A percentile compares a stretch with the other conserved stretches of the same genome.
These are phyloP conservation scores for Trametopsis cervina DNA, from an alignment of 768 basidiomycete genomes.

Conservation along the genomic window DNA sequence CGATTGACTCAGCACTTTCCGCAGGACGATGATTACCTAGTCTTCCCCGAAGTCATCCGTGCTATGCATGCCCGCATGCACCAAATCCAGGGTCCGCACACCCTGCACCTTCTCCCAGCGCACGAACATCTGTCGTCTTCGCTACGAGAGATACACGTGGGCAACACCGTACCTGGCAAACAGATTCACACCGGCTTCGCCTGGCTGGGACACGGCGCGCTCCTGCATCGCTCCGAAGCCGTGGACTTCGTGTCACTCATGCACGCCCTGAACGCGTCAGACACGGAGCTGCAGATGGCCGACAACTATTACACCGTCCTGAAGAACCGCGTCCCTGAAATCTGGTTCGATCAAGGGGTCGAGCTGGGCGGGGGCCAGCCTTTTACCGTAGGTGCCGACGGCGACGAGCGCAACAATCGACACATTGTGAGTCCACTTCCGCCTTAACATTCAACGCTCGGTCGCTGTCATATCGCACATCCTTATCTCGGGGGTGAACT, in stretches of 20 bases:
- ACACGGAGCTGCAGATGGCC: constrained; percentile 54
- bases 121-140: constrained; percentile 53
- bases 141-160: constrained; percentile 37
- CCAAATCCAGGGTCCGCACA: constrained; percentile 15
- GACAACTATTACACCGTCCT: constrained; percentile 66
- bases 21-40: constrained; percentile 65
- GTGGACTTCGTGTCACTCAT: constrained; percentile 45
- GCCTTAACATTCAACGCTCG: too few relatives aligned
- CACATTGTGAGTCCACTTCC: constrained; percentile 45
- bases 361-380: constrained; percentile 52
- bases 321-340: constrained; percentile 46
- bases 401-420: constrained; percentile 46
- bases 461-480: too few relatives aligned
- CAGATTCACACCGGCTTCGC: constrained; percentile 49
- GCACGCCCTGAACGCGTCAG: constrained; percentile 33
- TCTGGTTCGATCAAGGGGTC: constrained; percentile 61
- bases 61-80: constrained; percentile 37
- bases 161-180: constrained; percentile 12
- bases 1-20: not conserved
- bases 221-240: constrained; percentile 38
- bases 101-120: constrained; percentile 51
- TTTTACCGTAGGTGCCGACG: constrained; percentile 55
- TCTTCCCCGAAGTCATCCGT: constrained; percentile 49
- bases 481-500: too few relatives aligned
- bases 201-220: constrained; percentile 61